A percentile compares a stretch with the other conserved stretches of the same genome.
Evolutionary conservation across 352 stramenopile genomes (phyloP).

Genomic region (Phytophthora aleatoria): DNA sequence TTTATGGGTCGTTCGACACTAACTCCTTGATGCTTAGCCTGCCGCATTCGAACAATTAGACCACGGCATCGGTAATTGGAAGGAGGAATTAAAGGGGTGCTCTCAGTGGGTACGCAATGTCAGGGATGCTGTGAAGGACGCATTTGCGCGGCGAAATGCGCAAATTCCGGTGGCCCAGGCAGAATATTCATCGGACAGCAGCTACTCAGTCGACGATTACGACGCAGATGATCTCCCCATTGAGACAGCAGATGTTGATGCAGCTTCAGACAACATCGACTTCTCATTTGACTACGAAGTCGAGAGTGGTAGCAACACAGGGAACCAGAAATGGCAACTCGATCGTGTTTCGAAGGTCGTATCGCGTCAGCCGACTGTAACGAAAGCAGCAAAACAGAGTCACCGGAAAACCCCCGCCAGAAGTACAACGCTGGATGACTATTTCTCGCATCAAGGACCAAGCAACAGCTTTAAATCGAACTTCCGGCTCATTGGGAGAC

Average conservation of each 20-base stretch:
- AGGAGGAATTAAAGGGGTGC: conserved; percentile 51
- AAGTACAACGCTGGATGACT: conserved; percentile 48
- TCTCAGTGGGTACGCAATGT: conserved; percentile 58
- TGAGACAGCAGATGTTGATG: neutral
- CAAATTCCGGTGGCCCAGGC: conserved; percentile 13
- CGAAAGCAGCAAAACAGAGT: neutral
- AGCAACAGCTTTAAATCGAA: conserved; percentile 34
- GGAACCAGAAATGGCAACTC: conserved; percentile 7
- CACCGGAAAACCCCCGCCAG: conserved; percentile 9
- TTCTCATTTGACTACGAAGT: conserved; percentile 28
- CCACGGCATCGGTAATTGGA: conserved; percentile 48
- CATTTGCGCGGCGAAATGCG: conserved; percentile 37
- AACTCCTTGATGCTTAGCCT: conserved; percentile 22
- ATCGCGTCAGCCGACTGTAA: neutral
- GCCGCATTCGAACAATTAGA: conserved; percentile 35
- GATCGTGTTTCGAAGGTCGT: neutral
- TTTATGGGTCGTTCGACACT: neutral
- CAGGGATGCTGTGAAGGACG: conserved; percentile 33
- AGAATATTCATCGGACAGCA: conserved; percentile 32
- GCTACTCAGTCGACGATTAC: conserved; percentile 18
- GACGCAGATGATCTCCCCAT: neutral
- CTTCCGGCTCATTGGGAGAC: conserved; percentile 40
- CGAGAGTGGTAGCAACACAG: neutral
- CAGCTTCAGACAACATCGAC: conserved; percentile 13
- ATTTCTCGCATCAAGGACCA: conserved; percentile 22